phyloP scores from a whole-genome alignment of 148 eudicot species.

The Vaccinium macrocarpon region DNA sequence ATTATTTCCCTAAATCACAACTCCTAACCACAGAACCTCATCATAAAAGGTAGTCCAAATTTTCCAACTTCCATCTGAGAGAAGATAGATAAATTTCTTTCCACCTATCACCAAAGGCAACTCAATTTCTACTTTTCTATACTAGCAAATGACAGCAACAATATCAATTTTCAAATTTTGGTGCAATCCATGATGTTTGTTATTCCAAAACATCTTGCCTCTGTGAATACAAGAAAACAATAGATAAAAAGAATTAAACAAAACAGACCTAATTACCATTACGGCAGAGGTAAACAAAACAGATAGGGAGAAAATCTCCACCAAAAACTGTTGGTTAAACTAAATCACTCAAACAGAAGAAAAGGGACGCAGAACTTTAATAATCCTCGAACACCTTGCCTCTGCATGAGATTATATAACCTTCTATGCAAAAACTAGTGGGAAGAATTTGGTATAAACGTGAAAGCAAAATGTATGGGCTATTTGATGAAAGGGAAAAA shows the following conservation, averaged over 20 bases:
- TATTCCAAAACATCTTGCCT: neutral
- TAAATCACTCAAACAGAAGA: neutral
- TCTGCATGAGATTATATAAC: neutral
- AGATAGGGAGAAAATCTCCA: neutral
- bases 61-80: neutral
- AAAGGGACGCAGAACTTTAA: neutral
- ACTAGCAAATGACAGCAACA: neutral
- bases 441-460: neutral
- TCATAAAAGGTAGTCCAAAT: neutral
- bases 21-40: neutral
- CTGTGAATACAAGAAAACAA: neutral
- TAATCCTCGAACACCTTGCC: neutral
- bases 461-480: neutral
- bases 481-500: neutral
- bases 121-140: neutral
- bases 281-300: neutral
- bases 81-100: neutral
- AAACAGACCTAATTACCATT: neutral
- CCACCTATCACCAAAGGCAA: neutral
- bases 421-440: neutral
- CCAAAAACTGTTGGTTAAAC: neutral
- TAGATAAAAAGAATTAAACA: neutral
- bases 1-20: neutral
- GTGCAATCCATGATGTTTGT: neutral
- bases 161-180: neutral